Percentiles rank a stretch among this genome's conserved stretches.
Conservation (phyloP, 441 rosid species). For the Viola pubescens region DNA sequence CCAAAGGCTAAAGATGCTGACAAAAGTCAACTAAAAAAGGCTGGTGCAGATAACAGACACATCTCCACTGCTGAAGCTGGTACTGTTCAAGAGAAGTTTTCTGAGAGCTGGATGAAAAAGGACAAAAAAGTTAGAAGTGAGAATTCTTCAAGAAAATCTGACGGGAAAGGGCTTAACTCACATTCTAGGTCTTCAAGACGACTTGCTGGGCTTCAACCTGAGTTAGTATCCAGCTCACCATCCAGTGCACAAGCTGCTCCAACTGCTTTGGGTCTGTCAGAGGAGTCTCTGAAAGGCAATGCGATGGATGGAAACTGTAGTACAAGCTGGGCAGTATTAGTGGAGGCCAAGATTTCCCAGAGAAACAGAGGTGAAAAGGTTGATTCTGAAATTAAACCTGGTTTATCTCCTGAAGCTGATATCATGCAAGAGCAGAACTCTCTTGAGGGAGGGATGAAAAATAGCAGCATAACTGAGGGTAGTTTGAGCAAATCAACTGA, state of each 20-base stretch:
- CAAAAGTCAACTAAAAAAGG: too few relatives aligned
- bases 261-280: background rate
- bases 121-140: background rate
- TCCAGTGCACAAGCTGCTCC: conserved; percentile 14
- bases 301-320: background rate
- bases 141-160: background rate
- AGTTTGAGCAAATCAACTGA: conserved; percentile 14
- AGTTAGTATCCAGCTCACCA: conserved; percentile 4
- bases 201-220: conserved; percentile 25
- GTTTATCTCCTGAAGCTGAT: conserved; percentile 20
- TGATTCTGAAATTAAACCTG: conserved; percentile 10
- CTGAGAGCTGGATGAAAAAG: background rate
- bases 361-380: conserved; percentile 15
- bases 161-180: conserved; percentile 20
- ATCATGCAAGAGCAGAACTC: conserved; percentile 18
- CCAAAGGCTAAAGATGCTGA: background rate
- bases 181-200: conserved; percentile 28
- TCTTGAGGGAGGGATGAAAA: conserved; percentile 17
- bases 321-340: conserved; percentile 6
- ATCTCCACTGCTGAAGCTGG: background rate
- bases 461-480: conserved; percentile 14
- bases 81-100: background rate
- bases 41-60: too few relatives aligned
- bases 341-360: conserved; percentile 13
- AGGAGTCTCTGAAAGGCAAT: background rate